Conservation (phyloP, 73 alveolate genomes). For the Effrenium voratum region DNA sequence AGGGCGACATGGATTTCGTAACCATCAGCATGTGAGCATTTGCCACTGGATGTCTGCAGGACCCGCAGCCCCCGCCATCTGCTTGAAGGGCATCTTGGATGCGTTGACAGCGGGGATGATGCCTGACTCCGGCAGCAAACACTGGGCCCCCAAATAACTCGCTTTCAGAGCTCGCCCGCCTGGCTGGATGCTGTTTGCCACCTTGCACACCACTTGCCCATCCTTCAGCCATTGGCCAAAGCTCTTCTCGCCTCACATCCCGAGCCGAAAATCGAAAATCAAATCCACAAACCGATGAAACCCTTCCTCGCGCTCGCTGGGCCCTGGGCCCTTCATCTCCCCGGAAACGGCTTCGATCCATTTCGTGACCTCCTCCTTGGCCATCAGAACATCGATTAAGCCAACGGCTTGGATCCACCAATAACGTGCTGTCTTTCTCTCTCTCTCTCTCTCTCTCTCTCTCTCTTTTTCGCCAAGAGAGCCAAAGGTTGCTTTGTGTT, state of each 20-base stretch:
- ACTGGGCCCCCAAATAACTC: too few relatives aligned
- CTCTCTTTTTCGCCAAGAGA: too few relatives aligned
- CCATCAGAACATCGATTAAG: not conserved
- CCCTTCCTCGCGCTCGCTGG: not conserved
- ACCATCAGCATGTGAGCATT: too few relatives aligned
- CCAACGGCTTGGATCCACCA: not conserved
- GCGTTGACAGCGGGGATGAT: conserved; percentile 43
- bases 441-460: too few relatives aligned
- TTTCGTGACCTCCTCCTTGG: conserved; percentile 52
- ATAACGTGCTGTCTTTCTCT: not conserved
- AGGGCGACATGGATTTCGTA: not conserved
- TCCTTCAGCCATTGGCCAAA: conserved; percentile 77
- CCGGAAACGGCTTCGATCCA: conserved; percentile 64
- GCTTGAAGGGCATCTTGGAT: conserved; percentile 78
- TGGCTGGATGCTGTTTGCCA: conserved; percentile 74
- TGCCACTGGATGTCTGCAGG: too few relatives aligned
- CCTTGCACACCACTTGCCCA: conserved; percentile 54
- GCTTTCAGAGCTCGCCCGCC: too few relatives aligned
- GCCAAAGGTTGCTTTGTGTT: too few relatives aligned
- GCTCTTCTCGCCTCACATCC: conserved; percentile 24
- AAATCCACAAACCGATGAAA: not conserved
- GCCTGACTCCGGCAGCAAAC: too few relatives aligned
- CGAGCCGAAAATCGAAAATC: not conserved
- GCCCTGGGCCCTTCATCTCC: conserved; percentile 6
- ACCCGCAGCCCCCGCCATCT: conserved; percentile 68